phyloP scores from a whole-genome alignment of 257 asterid genomes.

The Jacaranda mimosifolia region DNA sequence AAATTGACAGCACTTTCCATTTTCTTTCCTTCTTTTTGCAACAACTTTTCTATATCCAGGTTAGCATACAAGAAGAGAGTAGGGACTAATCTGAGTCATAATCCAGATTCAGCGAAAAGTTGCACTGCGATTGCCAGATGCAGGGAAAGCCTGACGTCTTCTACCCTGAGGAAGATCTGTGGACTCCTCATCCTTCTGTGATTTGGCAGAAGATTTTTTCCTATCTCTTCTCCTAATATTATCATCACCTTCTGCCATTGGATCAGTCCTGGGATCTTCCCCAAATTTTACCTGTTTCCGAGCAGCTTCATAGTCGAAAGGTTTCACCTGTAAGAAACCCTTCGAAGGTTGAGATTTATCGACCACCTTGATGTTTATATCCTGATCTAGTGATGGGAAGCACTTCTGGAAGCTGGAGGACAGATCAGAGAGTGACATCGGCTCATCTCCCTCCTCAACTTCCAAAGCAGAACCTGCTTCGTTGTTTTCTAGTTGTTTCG shows the following conservation, averaged over 20 bases:
- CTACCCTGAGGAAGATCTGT: slow-evolving; percentile 67
- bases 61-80: neutral
- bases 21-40: neutral
- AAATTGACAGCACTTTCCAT: neutral
- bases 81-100: neutral
- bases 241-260: slow-evolving; percentile 34
- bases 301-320: slow-evolving; percentile 83
- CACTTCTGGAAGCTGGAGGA: slow-evolving; percentile 84
- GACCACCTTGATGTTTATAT: slow-evolving; percentile 31
- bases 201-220: slow-evolving; percentile 47
- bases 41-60: slow-evolving; percentile 14
- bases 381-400: slow-evolving; percentile 53
- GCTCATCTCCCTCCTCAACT: slow-evolving; percentile 60
- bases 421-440: slow-evolving; percentile 67
- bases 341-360: slow-evolving; percentile 48
- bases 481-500: slow-evolving; percentile 36
- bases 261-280: slow-evolving; percentile 28
- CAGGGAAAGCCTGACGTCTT: slow-evolving; percentile 94
- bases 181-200: slow-evolving; percentile 49
- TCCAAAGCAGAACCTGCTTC: slow-evolving; percentile 40
- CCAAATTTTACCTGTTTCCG: slow-evolving; percentile 70
- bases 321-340: slow-evolving; percentile 50
- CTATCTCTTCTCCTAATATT: slow-evolving; percentile 42
- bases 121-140: slow-evolving; percentile 91
- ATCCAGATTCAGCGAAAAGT: slow-evolving; percentile 60